Percentiles rank a stretch among this genome's conserved stretches.
These are phyloP conservation scores for Trichoderma sp. DNA, from an alignment of 2,329 filamentous ascomycete species.

Conservation along the genomic window DNA sequence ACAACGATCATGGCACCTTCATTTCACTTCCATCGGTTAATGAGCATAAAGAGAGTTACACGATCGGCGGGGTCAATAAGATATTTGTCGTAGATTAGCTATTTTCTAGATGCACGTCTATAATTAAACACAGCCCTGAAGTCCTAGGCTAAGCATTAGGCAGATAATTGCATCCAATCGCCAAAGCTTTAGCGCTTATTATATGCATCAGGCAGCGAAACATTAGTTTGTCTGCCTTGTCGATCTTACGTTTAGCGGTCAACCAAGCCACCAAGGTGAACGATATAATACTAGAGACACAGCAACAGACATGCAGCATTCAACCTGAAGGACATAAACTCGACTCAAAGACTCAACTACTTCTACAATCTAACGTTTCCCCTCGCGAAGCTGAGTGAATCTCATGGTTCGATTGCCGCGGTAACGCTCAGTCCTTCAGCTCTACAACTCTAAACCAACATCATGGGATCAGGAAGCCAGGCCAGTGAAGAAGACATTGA, in stretches of 20 bases:
- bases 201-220: background rate
- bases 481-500: background rate
- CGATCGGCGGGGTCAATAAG: background rate
- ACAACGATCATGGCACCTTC: background rate
- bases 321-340: background rate
- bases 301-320: background rate
- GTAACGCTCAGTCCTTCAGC: background rate
- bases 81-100: background rate
- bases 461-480: background rate
- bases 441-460: background rate
- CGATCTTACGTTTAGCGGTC: background rate
- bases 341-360: background rate
- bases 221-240: background rate
- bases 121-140: background rate
- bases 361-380: background rate
- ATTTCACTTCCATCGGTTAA: background rate
- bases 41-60: background rate
- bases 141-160: background rate
- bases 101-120: background rate
- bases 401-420: background rate
- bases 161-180: background rate
- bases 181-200: background rate
- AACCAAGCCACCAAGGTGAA: background rate
- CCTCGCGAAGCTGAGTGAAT: background rate
- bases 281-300: background rate